Base-by-base conservation (phyloP, 2,329 filamentous ascomycete species). In the Nannizziopsis barbatae region DNA sequence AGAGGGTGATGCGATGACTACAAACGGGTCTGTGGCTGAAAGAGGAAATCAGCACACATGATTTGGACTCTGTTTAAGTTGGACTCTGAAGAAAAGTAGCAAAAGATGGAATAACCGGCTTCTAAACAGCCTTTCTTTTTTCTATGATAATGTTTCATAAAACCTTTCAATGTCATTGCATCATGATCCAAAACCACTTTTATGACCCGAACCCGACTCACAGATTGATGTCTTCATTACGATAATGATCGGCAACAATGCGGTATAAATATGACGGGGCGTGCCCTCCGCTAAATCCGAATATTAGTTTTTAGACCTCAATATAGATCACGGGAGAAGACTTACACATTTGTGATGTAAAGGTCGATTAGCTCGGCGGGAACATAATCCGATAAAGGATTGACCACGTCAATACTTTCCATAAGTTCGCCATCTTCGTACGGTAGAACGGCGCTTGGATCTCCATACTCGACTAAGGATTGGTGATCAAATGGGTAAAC, bases 401-500 rank as follows among this genome's bases (percentile, higher is more conserved):
- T 89, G 55, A 82, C 79, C 8, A 94, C 78, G 57, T 86, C 82
- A 42, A 92, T 76, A 53, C 81, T 79, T 40, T 86, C 81, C 44
- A 94, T 81, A 57, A 95, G 75, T 35, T 80, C 75, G 5, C 86
- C 88, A 53, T 95, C 83, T 15, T 85, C 78, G 61, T 86, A 95
- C 35, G 74, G 76, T 38, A 92, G 78, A 49, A 87, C 82, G 55
- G 77, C 83, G 47, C 83, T 81, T 1, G 88, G 80, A 62, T 89
- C 81, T 12, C 87, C 90, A 69, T 87, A 87, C 67, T 95, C 90
- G 50, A 95, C 84, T 52, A 94, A 71, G 3, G 81, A 79, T 54
- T 87, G 83, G 46, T 84, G 81, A 58, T 92, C 81, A 58, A 88
- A 89, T 1, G 88, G 84, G 59, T 88, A 90, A 51, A 93, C 81